phyloP scores from a whole-genome alignment of 495 filamentous ascomycete species.

The Aspergillus bridgeri region DNA sequence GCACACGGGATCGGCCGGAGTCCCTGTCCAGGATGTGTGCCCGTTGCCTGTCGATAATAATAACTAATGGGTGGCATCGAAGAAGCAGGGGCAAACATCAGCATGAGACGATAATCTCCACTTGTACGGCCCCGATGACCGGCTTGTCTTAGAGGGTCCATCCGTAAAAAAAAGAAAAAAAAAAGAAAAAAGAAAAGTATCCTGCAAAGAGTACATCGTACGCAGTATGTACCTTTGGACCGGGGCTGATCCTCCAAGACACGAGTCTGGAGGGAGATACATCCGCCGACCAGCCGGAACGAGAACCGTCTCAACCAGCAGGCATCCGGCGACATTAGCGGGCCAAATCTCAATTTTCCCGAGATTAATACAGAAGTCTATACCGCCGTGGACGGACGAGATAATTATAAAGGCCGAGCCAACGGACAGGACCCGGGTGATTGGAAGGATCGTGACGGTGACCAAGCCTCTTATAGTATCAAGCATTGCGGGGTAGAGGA shows the following conservation, averaged over 20 bases:
- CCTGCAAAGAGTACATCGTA: too few relatives aligned
- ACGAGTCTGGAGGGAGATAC: not conserved
- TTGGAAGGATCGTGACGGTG: not conserved
- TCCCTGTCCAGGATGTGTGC: not conserved
- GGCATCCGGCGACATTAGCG: constrained; percentile 8
- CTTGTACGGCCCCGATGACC: not conserved
- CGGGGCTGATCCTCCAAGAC: not conserved
- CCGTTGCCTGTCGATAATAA: not conserved
- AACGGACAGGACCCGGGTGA: not conserved
- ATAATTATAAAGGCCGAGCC: not conserved
- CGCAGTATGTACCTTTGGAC: not conserved
- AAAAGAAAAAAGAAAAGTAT: too few relatives aligned
- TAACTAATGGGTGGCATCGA: not conserved
- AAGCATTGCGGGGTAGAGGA: constrained; percentile 17
- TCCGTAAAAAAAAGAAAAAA: too few relatives aligned
- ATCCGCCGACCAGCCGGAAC: constrained; percentile 5
- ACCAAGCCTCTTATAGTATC: constrained; percentile 8
- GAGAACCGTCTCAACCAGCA: constrained; percentile 1
- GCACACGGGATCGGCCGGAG: constrained; percentile 13
- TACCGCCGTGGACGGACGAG: not conserved
- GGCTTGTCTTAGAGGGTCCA: not conserved
- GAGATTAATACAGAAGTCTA: constrained; percentile 1
- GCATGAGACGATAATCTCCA: too few relatives aligned
- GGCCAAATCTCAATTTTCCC: constrained; percentile 15
- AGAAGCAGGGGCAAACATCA: not conserved